Evolutionary conservation across 371 early-diverging fungal species (phyloP).

Genomic region (Mortierella sp.): DNA sequence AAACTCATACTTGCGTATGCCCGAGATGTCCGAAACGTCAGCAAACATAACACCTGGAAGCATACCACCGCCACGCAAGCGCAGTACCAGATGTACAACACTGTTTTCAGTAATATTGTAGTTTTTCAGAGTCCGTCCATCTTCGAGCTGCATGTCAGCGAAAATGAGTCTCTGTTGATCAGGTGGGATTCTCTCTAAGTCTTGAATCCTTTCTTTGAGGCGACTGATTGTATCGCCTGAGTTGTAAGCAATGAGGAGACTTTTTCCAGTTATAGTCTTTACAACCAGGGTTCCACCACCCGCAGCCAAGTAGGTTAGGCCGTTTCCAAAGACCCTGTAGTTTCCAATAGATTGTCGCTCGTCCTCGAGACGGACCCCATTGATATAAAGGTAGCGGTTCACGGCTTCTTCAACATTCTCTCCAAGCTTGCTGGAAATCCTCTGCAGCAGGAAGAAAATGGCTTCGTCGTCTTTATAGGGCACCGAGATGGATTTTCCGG

Average conservation of each 20-base stretch:
- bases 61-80: conserved; percentile 80
- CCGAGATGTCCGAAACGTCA: conserved; percentile 7
- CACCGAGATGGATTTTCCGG: conserved; percentile 5
- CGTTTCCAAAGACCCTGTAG: conserved; percentile 14
- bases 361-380: conserved; percentile 16
- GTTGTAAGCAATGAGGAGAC: conserved; percentile 69
- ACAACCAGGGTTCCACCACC: background rate
- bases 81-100: conserved; percentile 87
- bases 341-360: conserved; percentile 1
- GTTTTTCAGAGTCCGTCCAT: conserved; percentile 62
- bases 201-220: conserved; percentile 76
- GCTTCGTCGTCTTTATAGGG: conserved; percentile 21
- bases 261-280: conserved; percentile 67
- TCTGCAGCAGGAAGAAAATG: conserved; percentile 23
- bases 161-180: conserved; percentile 64
- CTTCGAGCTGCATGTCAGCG: conserved; percentile 90
- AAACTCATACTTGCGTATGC: background rate
- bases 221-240: conserved; percentile 68
- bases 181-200: conserved; percentile 62
- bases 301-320: conserved; percentile 12
- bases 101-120: conserved; percentile 71
- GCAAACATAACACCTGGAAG: conserved; percentile 1
- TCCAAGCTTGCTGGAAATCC: background rate
- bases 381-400: background rate
- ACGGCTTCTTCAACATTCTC: background rate